A percentile compares a stretch with the other conserved stretches of the same genome.
Conservation (phyloP, 768 basidiomycete genomes). For the Suillus subaureus region DNA sequence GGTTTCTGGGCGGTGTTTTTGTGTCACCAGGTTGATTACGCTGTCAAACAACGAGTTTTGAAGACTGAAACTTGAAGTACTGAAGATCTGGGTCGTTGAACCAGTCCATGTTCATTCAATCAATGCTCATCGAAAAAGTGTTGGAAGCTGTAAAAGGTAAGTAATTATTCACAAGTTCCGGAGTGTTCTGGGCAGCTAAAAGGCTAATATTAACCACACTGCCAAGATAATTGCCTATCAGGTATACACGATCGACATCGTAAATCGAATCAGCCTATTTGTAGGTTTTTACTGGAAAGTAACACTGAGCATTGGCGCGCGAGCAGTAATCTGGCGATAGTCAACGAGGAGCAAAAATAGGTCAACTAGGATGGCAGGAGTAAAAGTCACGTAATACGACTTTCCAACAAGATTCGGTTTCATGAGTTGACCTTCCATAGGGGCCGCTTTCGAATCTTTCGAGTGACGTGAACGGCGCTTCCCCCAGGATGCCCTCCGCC, state of each 20-base stretch:
- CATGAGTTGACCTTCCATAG: constrained; percentile 83
- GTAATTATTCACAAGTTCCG: constrained; percentile 1
- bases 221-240: constrained; percentile 25
- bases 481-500: constrained; percentile 67
- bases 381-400: constrained; percentile 30
- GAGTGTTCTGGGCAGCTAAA: constrained; percentile 22
- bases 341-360: constrained; percentile 17
- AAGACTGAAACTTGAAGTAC: background rate
- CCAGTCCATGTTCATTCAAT: background rate
- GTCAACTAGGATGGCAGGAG: constrained; percentile 19
- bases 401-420: constrained; percentile 33
- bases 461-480: constrained; percentile 84
- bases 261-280: constrained; percentile 3
- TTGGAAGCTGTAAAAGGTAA: background rate
- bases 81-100: background rate
- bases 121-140: background rate
- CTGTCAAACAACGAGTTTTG: background rate
- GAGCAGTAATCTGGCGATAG: background rate
- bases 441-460: constrained; percentile 83
- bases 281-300: constrained; percentile 3
- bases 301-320: background rate
- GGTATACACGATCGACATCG: constrained; percentile 13
- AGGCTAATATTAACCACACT: constrained; percentile 24
- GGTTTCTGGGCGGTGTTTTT: background rate
- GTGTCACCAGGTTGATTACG: background rate